Base-by-base conservation (phyloP, 495 filamentous ascomycete species). In the Emericellopsis terricola region DNA sequence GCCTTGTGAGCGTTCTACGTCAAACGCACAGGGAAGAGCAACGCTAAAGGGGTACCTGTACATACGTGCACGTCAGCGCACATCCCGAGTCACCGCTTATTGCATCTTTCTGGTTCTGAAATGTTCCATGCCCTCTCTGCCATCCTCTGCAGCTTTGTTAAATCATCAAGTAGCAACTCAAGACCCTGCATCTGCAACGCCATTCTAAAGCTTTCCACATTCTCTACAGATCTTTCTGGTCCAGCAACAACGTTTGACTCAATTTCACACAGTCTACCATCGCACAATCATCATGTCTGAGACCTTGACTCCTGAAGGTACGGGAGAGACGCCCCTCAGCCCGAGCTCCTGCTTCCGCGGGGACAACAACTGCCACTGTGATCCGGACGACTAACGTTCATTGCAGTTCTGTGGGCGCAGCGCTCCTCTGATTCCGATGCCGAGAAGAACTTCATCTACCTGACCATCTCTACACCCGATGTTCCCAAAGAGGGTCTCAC, bases 341-440 rank as follows among this genome's bases (percentile, higher is more conserved):
- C 11, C n/a, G 4, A 15, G 11, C 19, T 4, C 11, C 23, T 17
- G 13, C 11, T 36, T 11, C 8, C 14, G 27, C 23, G 6, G 23
- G 23, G 28, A 7, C 15, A 29, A 29, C 28, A 6, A 26, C 23
- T 11, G 23, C 23, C 23, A n/a, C n/a, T n/a, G n/a, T n/a, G 23
- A 26, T 26, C 14, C n/a, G n/a, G n/a, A n/a, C n/a, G n/a, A n/a
- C n/a, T n/a, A n/a, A n/a, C n/a, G n/a, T n/a, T 3, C 3, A 9
- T 20, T 15, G 4, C 48, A 97, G 89, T 96, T 45, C 76, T 80
- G 60, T 97, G 89, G 89, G 87, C 89, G 19, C 89, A 97, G 64
- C 87, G 89, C 65, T 94, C 89, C 29, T 85, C 76, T 53, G 60
- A 50, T 39, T 59, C 63, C 40, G 91, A 96, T 15, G 50, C 74